Base-by-base conservation (phyloP, 768 basidiomycete genomes). In the Leucocoprinus sp. region DNA sequence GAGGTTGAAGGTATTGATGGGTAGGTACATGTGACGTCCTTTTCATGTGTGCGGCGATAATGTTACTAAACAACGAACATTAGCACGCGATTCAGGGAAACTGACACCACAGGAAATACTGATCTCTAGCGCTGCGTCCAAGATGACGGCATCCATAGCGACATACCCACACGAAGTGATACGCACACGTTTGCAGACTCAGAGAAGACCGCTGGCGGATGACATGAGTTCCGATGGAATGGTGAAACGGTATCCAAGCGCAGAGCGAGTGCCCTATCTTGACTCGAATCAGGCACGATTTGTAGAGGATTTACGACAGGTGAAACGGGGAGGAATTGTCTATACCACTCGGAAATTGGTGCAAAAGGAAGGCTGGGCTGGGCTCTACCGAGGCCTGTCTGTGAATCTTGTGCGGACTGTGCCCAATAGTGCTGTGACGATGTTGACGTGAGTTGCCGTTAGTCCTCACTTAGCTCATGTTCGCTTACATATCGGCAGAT, bases 151-250 rank as follows among this genome's bases (percentile, higher is more conserved):
- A 6, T 93, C 92, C 14, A 68, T 97, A 15, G 87, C 84, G 28
- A 98, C 96, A 26, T 99, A 99, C 61, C 96, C 96, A 1, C 96
- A 99, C 65, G 96, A 99, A 64, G 96, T 99, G 35, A 75, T 99
- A 27, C 86, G 96, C n/a, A 98, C 96, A n/a, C 80, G 95, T 4
- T 66, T 98, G 38, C 96, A 99, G 64, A 93, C 95, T 3, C 79
- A 83, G 54, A 72, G 77, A 48, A 76, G 78, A 42, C 83, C 79
- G 36, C 68, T 86, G 38, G 69, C 74, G 35, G 74, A 74, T 53
- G 74, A 74, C 52, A 56, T 74, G 53, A 76, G 75, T 3, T 79
- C 78, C 11, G 76, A 79, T 42, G 77, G 78, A 19, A 76, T 80
- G 76, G 54, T 80, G 55, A 76, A 71, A 56, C 57, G 64, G 24